Evolutionary conservation across 257 asterid species (phyloP).

Genomic region (Thymus quinquecostatus): DNA sequence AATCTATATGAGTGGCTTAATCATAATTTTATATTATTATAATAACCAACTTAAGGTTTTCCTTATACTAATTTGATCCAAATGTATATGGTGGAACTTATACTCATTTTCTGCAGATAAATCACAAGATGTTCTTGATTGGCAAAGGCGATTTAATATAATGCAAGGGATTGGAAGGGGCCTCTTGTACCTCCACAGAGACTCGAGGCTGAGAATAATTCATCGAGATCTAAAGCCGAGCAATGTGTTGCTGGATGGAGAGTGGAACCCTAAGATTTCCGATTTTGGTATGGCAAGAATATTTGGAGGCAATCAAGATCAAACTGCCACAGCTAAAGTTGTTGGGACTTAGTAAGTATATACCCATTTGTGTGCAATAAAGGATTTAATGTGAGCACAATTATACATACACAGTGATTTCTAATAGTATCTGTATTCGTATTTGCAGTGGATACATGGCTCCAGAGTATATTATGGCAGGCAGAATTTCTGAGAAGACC

Average conservation of each 20-base stretch:
- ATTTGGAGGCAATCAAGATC: conserved; percentile 50
- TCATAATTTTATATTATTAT: too few relatives aligned
- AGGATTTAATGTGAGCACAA: neutral
- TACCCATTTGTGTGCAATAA: neutral
- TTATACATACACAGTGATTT: neutral
- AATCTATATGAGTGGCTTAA: too few relatives aligned
- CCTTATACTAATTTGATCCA: too few relatives aligned
- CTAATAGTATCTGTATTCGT: neutral
- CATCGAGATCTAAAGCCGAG: conserved; percentile 49
- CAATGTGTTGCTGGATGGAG: conserved; percentile 43
- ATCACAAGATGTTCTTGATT: conserved; percentile 37
- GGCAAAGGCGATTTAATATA: conserved; percentile 40
- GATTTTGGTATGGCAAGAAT: conserved; percentile 58
- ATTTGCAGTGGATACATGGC: conserved; percentile 39
- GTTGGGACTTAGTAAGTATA: conserved; percentile 47
- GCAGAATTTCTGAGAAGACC: conserved; percentile 38
- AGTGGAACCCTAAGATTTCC: conserved; percentile 50
- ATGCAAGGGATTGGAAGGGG: conserved; percentile 54
- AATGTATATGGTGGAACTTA: too few relatives aligned
- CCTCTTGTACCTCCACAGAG: conserved; percentile 49
- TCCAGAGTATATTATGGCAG: conserved; percentile 39
- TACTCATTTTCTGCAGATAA: conserved; percentile 5
- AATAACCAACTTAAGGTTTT: too few relatives aligned
- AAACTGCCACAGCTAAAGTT: conserved; percentile 44
- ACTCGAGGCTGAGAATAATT: conserved; percentile 46